Evolutionary conservation across 495 filamentous ascomycete species (phyloP).

Genomic region (Podospora australis): DNA sequence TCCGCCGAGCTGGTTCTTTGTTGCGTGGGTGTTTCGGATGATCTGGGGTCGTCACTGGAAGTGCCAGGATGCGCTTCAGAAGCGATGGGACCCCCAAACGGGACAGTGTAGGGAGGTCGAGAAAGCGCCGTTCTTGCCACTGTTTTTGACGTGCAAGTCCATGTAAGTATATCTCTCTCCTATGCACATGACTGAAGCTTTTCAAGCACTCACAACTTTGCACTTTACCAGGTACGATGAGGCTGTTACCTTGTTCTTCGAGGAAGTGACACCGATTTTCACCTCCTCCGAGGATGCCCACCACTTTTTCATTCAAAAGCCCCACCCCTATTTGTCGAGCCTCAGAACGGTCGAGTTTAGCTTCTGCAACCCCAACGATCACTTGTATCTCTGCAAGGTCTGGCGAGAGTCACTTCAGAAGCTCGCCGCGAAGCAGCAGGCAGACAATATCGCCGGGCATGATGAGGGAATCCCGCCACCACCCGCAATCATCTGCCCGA

Average conservation of each 20-base stretch:
- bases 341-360: slow-evolving; percentile 18
- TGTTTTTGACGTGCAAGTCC: slow-evolving; percentile 23
- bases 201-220: background rate
- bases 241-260: slow-evolving; percentile 16
- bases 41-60: slow-evolving; percentile 23
- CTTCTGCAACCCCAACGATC: slow-evolving; percentile 20
- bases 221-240: slow-evolving; percentile 24
- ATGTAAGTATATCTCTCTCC: slow-evolving; percentile 14
- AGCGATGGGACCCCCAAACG: slow-evolving; percentile 9
- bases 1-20: slow-evolving; percentile 13
- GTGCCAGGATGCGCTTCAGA: slow-evolving; percentile 17
- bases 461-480: too few relatives aligned
- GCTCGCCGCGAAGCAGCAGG: too few relatives aligned
- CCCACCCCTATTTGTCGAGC: slow-evolving; percentile 10
- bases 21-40: slow-evolving; percentile 10
- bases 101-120: background rate
- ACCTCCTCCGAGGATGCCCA: slow-evolving; percentile 20
- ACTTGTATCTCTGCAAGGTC: slow-evolving; percentile 13
- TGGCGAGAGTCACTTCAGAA: background rate
- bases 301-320: slow-evolving; percentile 17
- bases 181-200: too few relatives aligned
- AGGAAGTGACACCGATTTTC: slow-evolving; percentile 20
- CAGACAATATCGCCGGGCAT: too few relatives aligned
- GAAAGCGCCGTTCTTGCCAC: slow-evolving; percentile 14
- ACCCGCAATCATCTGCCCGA: too few relatives aligned